phyloP scores from a whole-genome alignment of 192 early-diverging fungal genomes.

The Rhizophagus prolifer region DNA sequence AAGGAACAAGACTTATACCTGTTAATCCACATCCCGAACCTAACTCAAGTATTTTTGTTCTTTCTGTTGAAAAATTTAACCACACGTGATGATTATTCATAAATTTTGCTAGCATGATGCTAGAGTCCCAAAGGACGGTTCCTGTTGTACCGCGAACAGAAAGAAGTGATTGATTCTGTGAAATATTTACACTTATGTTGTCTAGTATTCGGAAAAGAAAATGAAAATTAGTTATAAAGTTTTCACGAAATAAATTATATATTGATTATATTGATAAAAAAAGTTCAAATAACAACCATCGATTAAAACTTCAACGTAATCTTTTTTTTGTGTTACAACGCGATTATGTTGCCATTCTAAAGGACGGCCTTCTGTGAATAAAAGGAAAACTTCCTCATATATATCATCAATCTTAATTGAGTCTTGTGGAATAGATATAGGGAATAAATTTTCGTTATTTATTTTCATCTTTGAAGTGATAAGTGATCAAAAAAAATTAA shows the following conservation, averaged over 20 bases:
- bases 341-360: conserved; percentile 32
- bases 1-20: conserved; percentile 42
- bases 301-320: conserved; percentile 27
- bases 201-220: conserved; percentile 3
- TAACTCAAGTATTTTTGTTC: conserved; percentile 38
- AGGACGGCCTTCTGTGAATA: conserved; percentile 32
- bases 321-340: conserved; percentile 29
- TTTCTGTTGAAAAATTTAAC: conserved; percentile 32
- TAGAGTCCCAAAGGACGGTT: conserved; percentile 47
- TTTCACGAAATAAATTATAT: background rate
- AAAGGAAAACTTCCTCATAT: conserved; percentile 32
- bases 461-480: background rate
- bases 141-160: conserved; percentile 47
- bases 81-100: conserved; percentile 24
- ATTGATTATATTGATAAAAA: background rate
- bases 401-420: conserved; percentile 16
- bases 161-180: conserved; percentile 35
- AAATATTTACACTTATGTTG: background rate
- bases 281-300: conserved; percentile 8
- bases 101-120: conserved; percentile 45
- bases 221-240: too few relatives aligned
- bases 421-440: conserved; percentile 5
- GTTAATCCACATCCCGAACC: conserved; percentile 48
- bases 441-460: background rate
- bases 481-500: background rate